These are phyloP conservation scores for Corylus heterophylla DNA, from an alignment of 306 rosid genomes.

Conservation along the genomic window DNA sequence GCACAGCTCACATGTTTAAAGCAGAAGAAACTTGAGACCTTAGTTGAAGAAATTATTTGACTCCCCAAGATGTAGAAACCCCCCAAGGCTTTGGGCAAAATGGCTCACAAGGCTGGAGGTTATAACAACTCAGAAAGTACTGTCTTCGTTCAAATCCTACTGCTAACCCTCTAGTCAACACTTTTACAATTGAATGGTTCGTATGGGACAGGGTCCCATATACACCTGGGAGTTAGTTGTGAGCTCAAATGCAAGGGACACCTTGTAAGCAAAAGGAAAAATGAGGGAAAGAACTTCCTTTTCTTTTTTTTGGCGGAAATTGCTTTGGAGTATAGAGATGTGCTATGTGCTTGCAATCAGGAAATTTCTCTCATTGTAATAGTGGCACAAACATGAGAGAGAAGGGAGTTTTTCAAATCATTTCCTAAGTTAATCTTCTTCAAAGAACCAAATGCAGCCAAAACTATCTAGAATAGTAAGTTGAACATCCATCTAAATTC, in stretches of 20 bases:
- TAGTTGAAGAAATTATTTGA: not conserved
- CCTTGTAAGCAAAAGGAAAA: not conserved
- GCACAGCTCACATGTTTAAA: not conserved
- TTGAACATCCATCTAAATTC: slow-evolving; percentile 4
- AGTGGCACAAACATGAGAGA: slow-evolving; percentile 13
- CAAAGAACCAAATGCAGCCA: slow-evolving; percentile 10
- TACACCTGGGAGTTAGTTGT: not conserved
- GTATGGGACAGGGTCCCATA: not conserved
- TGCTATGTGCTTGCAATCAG: not conserved
- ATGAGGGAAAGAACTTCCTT: not conserved
- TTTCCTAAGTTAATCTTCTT: not conserved
- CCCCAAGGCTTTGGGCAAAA: not conserved
- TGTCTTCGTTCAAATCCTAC: not conserved
- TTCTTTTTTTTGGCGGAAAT: not conserved
- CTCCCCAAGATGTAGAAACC: not conserved
- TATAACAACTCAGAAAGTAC: not conserved
- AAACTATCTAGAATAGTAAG: not conserved
- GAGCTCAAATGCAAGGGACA: not conserved
- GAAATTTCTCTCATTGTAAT: not conserved
- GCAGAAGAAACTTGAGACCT: not conserved
- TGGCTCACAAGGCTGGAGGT: not conserved
- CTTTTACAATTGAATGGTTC: not conserved
- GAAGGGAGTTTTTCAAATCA: not conserved
- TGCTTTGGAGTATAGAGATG: not conserved
- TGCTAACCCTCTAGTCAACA: not conserved